phyloP scores from a whole-genome alignment of 2,329 filamentous ascomycete genomes.

The Coleophoma cylindrospora region DNA sequence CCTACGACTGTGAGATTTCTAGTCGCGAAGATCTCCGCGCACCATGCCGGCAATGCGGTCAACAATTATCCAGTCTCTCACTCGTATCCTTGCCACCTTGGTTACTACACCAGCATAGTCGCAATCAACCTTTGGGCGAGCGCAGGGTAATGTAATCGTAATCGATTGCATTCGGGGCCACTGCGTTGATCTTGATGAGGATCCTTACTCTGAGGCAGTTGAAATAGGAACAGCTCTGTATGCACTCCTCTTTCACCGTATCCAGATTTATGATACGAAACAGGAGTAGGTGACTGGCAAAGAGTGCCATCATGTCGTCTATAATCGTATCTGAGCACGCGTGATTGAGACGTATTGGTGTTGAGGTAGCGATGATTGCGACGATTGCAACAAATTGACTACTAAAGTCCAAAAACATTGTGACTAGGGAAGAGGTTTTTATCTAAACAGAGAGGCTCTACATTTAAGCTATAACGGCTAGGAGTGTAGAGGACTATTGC shows the following conservation, averaged over 20 bases:
- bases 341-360: too few relatives aligned
- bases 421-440: too few relatives aligned
- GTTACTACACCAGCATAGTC: slow-evolving; percentile 29
- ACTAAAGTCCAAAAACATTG: too few relatives aligned
- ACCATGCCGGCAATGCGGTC: slow-evolving; percentile 33
- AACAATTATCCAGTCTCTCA: slow-evolving; percentile 42
- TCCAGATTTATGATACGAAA: slow-evolving; percentile 2
- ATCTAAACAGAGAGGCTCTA: too few relatives aligned
- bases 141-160: slow-evolving; percentile 13
- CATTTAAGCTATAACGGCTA: too few relatives aligned
- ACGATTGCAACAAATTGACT: too few relatives aligned
- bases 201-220: slow-evolving; percentile 24
- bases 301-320: slow-evolving; percentile 7
- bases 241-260: slow-evolving; percentile 6
- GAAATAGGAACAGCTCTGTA: slow-evolving; percentile 8
- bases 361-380: too few relatives aligned
- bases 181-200: slow-evolving; percentile 33
- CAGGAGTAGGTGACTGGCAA: slow-evolving; percentile 3
- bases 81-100: slow-evolving; percentile 37
- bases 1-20: slow-evolving; percentile 22
- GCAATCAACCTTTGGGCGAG: slow-evolving; percentile 7
- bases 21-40: slow-evolving; percentile 16
- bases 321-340: too few relatives aligned
- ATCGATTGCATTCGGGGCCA: slow-evolving; percentile 37
- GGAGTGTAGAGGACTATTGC: too few relatives aligned